Evolutionary conservation across 305 asterid genomes (phyloP).

Genomic region (Stenogyne calaminthoides): DNA sequence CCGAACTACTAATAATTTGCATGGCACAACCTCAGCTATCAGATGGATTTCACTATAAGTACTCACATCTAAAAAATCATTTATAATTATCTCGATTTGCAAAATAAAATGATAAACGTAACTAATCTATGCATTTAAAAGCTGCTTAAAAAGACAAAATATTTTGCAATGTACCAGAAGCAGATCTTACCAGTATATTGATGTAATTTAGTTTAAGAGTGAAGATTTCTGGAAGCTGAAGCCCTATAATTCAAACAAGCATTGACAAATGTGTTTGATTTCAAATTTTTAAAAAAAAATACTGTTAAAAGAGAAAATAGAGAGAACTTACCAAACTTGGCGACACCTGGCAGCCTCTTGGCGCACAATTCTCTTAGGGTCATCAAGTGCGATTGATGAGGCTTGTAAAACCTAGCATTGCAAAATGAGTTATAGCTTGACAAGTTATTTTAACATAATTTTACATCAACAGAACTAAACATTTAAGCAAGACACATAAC

Average conservation of each 20-base stretch:
- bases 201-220: constrained; percentile 33
- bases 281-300: constrained; percentile 10
- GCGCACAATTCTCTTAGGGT: constrained; percentile 84
- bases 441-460: neutral
- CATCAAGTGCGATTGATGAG: constrained; percentile 74
- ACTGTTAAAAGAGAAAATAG: neutral
- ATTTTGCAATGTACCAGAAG: constrained; percentile 5
- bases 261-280: constrained; percentile 16
- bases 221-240: constrained; percentile 56
- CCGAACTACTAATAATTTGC: neutral
- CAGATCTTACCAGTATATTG: constrained; percentile 32
- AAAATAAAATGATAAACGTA: neutral
- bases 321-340: constrained; percentile 67
- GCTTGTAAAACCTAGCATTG: constrained; percentile 73
- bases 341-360: constrained; percentile 89
- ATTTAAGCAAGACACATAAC: neutral
- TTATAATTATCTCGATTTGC: neutral
- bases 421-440: constrained; percentile 19
- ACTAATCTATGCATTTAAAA: neutral
- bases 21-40: neutral
- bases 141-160: neutral
- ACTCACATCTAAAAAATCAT: too few relatives aligned
- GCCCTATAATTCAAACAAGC: constrained; percentile 50
- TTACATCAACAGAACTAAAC: neutral
- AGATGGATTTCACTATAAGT: too few relatives aligned